Conservation (phyloP, 495 filamentous ascomycete species). For the Opeltia flavorubescens region DNA sequence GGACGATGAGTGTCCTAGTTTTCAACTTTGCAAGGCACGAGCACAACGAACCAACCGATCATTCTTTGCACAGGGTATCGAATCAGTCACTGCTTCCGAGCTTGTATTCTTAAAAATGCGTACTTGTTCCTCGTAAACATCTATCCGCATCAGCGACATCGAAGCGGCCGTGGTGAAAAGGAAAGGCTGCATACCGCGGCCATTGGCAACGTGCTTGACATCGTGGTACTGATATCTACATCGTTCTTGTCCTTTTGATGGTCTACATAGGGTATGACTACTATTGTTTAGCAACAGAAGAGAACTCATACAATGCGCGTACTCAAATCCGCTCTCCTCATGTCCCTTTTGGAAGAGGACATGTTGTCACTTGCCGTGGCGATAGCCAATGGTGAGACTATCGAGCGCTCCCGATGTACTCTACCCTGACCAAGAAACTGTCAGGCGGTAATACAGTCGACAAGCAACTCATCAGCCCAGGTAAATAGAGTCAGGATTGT, state of each 20-base stretch:
- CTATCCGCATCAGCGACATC: slow-evolving; percentile 22
- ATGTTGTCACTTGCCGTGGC: too few species aligned
- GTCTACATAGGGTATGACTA: slow-evolving; percentile 51
- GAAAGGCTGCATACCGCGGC: slow-evolving; percentile 45
- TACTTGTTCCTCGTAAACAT: slow-evolving; percentile 87
- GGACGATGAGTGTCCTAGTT: background rate
- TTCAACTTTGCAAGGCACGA: background rate
- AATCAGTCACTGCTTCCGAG: background rate
- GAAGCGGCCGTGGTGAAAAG: background rate
- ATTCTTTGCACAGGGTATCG: slow-evolving; percentile 26
- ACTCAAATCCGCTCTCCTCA: slow-evolving; percentile 77
- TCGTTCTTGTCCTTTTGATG: slow-evolving; percentile 41
- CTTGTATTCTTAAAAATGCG: slow-evolving; percentile 12
- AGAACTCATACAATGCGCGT: slow-evolving; percentile 14
- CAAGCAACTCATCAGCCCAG: too few species aligned
- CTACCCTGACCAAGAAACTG: too few species aligned
- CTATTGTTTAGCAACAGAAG: slow-evolving; percentile 4
- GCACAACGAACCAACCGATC: slow-evolving; percentile 59
- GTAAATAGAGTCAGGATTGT: too few species aligned
- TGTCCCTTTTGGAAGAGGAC: slow-evolving; percentile 73
- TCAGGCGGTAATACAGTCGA: too few species aligned
- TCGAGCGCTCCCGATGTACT: too few species aligned
- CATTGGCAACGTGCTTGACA: slow-evolving; percentile 75
- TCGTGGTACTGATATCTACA: slow-evolving; percentile 25
- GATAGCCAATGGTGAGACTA: too few species aligned